Percentiles rank a stretch among this genome's conserved stretches.
phyloP scores from a whole-genome alignment of 805 yeast species.

The Pichia insulana region DNA sequence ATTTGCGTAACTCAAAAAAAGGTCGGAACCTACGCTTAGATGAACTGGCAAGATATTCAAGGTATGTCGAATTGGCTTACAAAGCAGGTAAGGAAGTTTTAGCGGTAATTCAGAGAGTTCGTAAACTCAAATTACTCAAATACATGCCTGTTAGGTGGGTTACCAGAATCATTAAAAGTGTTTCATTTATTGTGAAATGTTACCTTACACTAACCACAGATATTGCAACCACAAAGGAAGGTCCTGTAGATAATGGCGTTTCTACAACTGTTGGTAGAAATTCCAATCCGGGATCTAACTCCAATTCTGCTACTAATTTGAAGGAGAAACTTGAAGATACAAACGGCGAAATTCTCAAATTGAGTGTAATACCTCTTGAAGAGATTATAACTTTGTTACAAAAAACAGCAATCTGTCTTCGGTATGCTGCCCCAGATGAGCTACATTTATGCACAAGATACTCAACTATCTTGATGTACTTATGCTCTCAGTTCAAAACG shows the following conservation, averaged over 20 bases:
- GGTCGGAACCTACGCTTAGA: conserved; percentile 43
- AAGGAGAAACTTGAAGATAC: conserved; percentile 2
- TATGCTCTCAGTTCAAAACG: conserved; percentile 66
- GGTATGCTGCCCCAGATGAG: conserved; percentile 86
- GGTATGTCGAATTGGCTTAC: conserved; percentile 74
- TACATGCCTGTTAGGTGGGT: conserved; percentile 93
- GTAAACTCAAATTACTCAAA: conserved; percentile 50
- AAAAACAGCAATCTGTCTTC: conserved; percentile 59
- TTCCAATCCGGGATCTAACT: not conserved
- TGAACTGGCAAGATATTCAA: conserved; percentile 63
- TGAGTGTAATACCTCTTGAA: conserved; percentile 60
- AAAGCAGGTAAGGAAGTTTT: conserved; percentile 76
- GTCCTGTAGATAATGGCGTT: not conserved
- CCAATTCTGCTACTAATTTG: not conserved
- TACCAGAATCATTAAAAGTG: conserved; percentile 75
- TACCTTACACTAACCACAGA: conserved; percentile 50
- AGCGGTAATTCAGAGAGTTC: conserved; percentile 61
- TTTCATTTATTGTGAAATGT: conserved; percentile 84
- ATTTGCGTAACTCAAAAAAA: conserved; percentile 19
- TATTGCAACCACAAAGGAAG: conserved; percentile 5
- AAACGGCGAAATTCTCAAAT: conserved; percentile 30
- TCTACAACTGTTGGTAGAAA: conserved; percentile 6
- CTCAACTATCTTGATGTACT: conserved; percentile 64
- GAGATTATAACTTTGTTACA: conserved; percentile 63
- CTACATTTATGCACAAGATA: conserved; percentile 76